These are phyloP conservation scores for Candida quercuum DNA, from an alignment of 805 yeast genomes.

Conservation along the genomic window DNA sequence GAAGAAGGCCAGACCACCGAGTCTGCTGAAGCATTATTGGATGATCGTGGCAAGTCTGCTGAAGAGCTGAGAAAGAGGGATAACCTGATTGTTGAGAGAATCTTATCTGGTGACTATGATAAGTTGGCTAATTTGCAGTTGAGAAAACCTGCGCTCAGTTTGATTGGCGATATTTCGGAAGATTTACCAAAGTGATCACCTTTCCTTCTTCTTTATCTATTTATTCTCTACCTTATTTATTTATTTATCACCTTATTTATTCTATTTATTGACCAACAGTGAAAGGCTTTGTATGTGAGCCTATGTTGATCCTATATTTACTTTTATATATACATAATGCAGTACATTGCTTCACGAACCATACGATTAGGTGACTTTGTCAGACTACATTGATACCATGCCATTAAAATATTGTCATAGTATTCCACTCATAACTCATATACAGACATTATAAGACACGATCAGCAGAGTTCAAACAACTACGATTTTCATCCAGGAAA, in stretches of 20 bases:
- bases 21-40: slow-evolving; percentile 41
- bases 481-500: slow-evolving; percentile 5
- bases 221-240: slow-evolving; percentile 2
- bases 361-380: no score
- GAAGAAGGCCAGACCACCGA: slow-evolving; percentile 43
- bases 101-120: slow-evolving; percentile 81
- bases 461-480: not conserved
- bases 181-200: slow-evolving; percentile 4
- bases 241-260: not conserved
- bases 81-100: slow-evolving; percentile 73
- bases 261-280: no score
- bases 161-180: slow-evolving; percentile 9
- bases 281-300: no score
- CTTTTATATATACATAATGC: no score
- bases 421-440: no score
- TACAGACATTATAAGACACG: no score
- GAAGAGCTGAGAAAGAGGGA: slow-evolving; percentile 65
- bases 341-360: no score
- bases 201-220: slow-evolving; percentile 8
- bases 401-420: no score
- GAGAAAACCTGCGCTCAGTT: slow-evolving; percentile 21
- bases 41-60: slow-evolving; percentile 34
- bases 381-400: no score
- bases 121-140: slow-evolving; percentile 53
- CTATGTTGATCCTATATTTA: no score